phyloP scores from a whole-genome alignment of 257 asterid genomes.

The Jacaranda copaia region DNA sequence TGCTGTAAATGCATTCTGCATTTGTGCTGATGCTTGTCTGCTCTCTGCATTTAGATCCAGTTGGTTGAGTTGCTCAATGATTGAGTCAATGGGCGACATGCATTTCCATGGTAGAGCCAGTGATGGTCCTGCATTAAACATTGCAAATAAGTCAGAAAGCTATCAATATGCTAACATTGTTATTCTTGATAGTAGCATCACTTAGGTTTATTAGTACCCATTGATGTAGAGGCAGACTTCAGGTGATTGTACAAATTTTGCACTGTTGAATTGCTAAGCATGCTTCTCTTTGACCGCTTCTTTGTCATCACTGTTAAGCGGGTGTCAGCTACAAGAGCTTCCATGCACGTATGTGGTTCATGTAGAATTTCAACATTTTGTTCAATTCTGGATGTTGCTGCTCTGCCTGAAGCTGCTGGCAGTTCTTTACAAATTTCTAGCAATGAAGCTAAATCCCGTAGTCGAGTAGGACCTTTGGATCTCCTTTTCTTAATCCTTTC shows the following conservation, averaged over 20 bases:
- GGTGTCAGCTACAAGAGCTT: constrained; percentile 55
- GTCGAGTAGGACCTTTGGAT: constrained; percentile 59
- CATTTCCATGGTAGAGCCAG: constrained; percentile 61
- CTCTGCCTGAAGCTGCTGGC: constrained; percentile 45
- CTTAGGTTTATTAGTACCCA: constrained; percentile 45
- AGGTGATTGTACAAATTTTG: constrained; percentile 44
- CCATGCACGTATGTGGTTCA: constrained; percentile 58
- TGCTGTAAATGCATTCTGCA: constrained; percentile 43
- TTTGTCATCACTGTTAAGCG: constrained; percentile 50
- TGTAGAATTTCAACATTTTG: constrained; percentile 39
- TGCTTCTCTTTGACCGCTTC: constrained; percentile 66
- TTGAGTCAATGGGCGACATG: constrained; percentile 53
- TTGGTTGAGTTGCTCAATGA: constrained; percentile 57
- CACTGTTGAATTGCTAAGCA: constrained; percentile 45
- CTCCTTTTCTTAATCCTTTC: constrained; percentile 54
- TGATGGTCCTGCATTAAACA: constrained; percentile 61
- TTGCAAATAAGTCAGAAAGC: constrained; percentile 35
- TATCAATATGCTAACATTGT: constrained; percentile 10
- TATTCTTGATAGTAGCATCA: constrained; percentile 31
- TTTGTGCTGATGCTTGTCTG: constrained; percentile 37
- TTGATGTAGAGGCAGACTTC: constrained; percentile 40
- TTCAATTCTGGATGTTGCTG: constrained; percentile 37
- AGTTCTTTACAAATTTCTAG: constrained; percentile 45
- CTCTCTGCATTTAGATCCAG: constrained; percentile 60
- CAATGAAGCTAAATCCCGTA: constrained; percentile 53